Evolutionary conservation across 257 asterid genomes (phyloP).

Genomic region (Thymus mandschuricus): DNA sequence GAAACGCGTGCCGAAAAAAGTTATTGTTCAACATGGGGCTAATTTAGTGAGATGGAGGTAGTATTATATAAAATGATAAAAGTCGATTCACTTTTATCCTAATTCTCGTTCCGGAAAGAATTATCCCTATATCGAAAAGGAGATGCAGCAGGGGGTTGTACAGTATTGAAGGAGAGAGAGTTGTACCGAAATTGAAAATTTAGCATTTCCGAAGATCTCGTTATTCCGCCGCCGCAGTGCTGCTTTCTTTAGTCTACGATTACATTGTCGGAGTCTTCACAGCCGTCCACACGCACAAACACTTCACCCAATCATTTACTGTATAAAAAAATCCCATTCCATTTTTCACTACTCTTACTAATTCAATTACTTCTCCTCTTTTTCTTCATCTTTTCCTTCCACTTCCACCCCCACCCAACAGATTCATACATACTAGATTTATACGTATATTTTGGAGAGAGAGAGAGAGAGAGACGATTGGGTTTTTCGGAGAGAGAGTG

Average conservation of each 20-base stretch:
- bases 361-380: conserved; percentile 17
- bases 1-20: too few species aligned
- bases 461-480: conserved; percentile 18
- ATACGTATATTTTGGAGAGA: background rate
- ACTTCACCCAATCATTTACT: conserved; percentile 17
- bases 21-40: too few species aligned
- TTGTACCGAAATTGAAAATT: conserved; percentile 24
- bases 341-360: background rate
- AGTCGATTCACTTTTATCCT: too few species aligned
- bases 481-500: conserved; percentile 22
- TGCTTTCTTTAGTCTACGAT: conserved; percentile 13
- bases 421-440: background rate
- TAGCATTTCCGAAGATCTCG: conserved; percentile 27
- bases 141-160: background rate
- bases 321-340: background rate
- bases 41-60: too few species aligned
- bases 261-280: conserved; percentile 32
- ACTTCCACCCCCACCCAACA: background rate
- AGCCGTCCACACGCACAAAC: conserved; percentile 34
- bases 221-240: conserved; percentile 38
- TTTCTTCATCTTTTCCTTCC: conserved; percentile 18
- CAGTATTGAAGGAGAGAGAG: conserved; percentile 1
- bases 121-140: background rate
- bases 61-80: too few species aligned
- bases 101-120: too few species aligned